Evolutionary conservation across 2,329 filamentous ascomycete genomes (phyloP).

Genomic region (Cadophora sp.): DNA sequence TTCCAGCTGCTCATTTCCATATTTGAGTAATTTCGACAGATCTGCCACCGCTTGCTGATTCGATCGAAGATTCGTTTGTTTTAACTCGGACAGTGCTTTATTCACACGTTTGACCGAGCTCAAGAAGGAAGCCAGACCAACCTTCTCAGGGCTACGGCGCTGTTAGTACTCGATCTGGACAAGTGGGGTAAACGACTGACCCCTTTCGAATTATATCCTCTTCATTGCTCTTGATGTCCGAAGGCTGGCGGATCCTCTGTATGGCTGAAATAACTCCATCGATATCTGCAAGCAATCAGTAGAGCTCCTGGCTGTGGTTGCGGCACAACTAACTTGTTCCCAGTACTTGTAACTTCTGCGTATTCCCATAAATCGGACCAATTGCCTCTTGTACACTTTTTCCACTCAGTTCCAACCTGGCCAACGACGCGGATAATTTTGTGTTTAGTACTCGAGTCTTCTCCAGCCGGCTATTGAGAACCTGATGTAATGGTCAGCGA

Average conservation of each 20-base stretch:
- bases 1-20: constrained; percentile 84
- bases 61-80: constrained; percentile 86
- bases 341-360: constrained; percentile 85
- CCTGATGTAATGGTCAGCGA: constrained; percentile 41
- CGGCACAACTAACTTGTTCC: constrained; percentile 68
- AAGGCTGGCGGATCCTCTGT: constrained; percentile 85
- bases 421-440: constrained; percentile 90
- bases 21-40: constrained; percentile 76
- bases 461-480: constrained; percentile 76
- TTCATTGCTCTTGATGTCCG: constrained; percentile 89
- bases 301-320: not conserved
- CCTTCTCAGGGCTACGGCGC: constrained; percentile 70
- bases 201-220: constrained; percentile 89
- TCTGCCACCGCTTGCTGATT: constrained; percentile 90
- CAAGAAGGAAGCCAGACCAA: constrained; percentile 84
- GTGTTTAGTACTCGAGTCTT: constrained; percentile 94
- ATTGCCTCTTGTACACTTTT: constrained; percentile 92
- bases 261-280: constrained; percentile 87
- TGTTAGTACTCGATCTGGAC: constrained; percentile 31
- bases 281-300: constrained; percentile 65
- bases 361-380: constrained; percentile 91
- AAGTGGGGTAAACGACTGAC: constrained; percentile 46
- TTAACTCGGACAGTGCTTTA: constrained; percentile 83
- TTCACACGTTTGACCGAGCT: constrained; percentile 88
- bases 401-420: constrained; percentile 83